Conservation (phyloP, 257 asterid genomes). For the Asclepias syriaca region DNA sequence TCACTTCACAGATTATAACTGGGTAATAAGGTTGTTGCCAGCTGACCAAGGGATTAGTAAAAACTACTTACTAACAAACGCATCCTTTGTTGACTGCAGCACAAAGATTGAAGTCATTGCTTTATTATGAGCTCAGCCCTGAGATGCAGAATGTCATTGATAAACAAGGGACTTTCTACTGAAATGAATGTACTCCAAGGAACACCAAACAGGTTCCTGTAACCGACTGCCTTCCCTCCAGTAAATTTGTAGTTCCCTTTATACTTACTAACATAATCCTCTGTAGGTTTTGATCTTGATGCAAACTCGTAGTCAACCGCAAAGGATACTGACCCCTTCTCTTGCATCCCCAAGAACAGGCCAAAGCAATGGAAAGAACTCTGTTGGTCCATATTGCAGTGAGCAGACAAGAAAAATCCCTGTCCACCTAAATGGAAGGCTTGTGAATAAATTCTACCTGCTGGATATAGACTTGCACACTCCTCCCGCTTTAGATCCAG, state of each 20-base stretch:
- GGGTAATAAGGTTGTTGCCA: background rate
- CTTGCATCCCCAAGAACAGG: constrained; percentile 77
- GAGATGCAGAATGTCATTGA: constrained; percentile 70
- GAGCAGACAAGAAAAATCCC: constrained; percentile 79
- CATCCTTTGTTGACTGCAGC: background rate
- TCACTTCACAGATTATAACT: background rate
- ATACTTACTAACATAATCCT: constrained; percentile 57
- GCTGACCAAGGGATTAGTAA: constrained; percentile 3
- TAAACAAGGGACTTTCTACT: constrained; percentile 53
- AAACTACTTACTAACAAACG: background rate
- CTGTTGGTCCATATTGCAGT: constrained; percentile 77
- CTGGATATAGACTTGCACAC: constrained; percentile 55
- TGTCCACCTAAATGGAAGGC: constrained; percentile 87
- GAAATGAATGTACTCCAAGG: constrained; percentile 66
- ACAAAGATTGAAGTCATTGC: constrained; percentile 17
- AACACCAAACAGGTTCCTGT: constrained; percentile 52
- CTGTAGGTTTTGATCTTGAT: constrained; percentile 43
- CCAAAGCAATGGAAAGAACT: constrained; percentile 62
- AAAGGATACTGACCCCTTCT: constrained; percentile 52
- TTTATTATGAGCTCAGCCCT: constrained; percentile 63
- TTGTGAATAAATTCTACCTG: constrained; percentile 69
- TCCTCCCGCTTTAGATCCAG: constrained; percentile 74
- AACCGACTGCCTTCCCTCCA: constrained; percentile 76
- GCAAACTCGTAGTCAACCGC: constrained; percentile 77
- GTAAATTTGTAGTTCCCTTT: constrained; percentile 57